These are phyloP conservation scores for Schizosaccharomyces versatilis DNA, from an alignment of 1,139 yeast genomes.

Conservation along the genomic window DNA sequence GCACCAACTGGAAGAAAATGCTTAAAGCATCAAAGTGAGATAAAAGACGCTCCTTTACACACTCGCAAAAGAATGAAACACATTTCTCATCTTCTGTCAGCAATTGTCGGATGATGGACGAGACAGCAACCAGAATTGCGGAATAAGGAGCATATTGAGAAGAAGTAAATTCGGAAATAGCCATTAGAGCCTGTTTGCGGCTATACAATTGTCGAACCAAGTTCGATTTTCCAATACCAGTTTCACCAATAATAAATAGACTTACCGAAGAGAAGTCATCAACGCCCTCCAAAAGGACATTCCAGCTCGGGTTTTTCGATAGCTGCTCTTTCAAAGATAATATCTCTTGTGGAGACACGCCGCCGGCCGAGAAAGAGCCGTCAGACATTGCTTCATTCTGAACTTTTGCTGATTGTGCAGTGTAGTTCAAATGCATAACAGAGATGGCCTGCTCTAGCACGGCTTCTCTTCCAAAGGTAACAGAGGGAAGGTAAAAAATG, in stretches of 20 bases:
- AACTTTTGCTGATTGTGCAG: neutral
- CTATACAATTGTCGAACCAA: neutral
- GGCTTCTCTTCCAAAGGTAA: neutral
- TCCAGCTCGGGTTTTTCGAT: neutral
- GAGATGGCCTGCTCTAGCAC: neutral
- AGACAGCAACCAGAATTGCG: neutral
- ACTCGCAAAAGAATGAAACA: neutral
- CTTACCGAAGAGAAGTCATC: neutral
- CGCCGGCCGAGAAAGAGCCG: neutral
- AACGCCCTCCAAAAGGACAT: neutral
- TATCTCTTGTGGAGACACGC: neutral
- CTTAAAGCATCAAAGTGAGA: neutral
- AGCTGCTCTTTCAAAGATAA: neutral
- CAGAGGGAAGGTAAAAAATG: neutral
- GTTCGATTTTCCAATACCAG: neutral
- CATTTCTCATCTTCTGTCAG: neutral
- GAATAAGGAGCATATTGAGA: neutral
- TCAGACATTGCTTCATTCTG: neutral
- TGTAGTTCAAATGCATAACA: neutral
- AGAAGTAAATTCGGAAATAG: neutral
- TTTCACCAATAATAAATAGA: neutral
- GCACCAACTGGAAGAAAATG: neutral
- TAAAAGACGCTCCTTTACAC: neutral
- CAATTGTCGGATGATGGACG: neutral
- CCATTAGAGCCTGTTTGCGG: neutral